Base-by-base conservation (phyloP, 768 basidiomycete species). In the Boletus bicolor region DNA sequence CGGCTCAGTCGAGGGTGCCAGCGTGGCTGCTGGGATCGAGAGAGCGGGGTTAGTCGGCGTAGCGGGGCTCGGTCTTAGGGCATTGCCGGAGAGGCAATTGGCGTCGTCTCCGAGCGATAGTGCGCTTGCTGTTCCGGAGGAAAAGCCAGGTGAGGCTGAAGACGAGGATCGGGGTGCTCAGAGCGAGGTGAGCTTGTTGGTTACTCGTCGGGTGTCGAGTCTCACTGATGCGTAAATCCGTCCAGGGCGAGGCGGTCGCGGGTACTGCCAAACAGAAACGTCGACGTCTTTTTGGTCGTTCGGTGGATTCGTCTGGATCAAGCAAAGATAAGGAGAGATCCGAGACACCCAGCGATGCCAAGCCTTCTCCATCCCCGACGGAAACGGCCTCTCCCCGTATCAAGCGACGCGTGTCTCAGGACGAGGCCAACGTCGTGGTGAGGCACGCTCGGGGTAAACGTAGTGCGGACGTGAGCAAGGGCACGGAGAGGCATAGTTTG, bases 401-500 rank as follows among this genome's bases (percentile, higher is more conserved):
- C 15, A 53, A 48, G 45, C 71, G 62, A 32, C 59, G 59, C 17
- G 64, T 58, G 14, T 64, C 64, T 10, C 51, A 61, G 9, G 73
- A 72, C 8, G 73, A 71, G 7, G 39, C 57, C 44, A 52, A 19
- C 35, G 37, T 51, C 53, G 19, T 58, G 45, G 66, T 65, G 51
- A 68, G 77, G 49, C 77, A 77, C 32, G 67, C 75, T 24, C 77
- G 82, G 54, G 57, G 68, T 17, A 86, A 82, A 71, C 80, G 78
- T 57, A 79, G 78, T 56, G 45, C 73, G 15, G 86, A 88, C 49
- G 74, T 62, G 10, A 59, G 72, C 59, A 77, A 74, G 51, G 65
- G 68, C 12, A 64, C 74, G 5, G 87, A 89, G 41, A 76, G 90
- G n/a, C 69, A 90, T 57, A 93, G 92, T 64, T 84, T 96, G 64